Base-by-base conservation (phyloP, 2,329 filamentous ascomycete species). In the Monosporascus cannonballus region DNA sequence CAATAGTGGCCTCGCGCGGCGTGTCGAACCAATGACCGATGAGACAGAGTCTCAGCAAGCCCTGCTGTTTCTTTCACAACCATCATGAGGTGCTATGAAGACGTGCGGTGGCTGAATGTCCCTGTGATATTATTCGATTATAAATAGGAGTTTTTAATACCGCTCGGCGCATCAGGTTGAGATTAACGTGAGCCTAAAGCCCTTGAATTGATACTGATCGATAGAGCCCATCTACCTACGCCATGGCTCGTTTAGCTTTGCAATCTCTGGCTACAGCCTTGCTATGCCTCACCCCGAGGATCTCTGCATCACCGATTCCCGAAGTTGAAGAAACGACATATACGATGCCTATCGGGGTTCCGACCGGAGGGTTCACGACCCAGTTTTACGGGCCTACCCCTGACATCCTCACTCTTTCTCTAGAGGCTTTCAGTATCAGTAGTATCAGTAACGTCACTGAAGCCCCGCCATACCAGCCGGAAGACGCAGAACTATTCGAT, bases 331-430 rank as follows among this genome's bases (percentile, higher is more conserved):
- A 37, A 17, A 45, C 22, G 17, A 41, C 8, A 22, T 49, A 22
- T 36, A 52, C 46, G 6, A 25, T 11, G 8, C 51, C 51, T 42
- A 48, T 52, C 25, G 51, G 51, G 7, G 17, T 52, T 18, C 51
- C 51, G 15, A 15, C 30, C 4, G 37, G 11, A n/a, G 42, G 42
- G 14, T 27, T 46, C 20, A 46, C 22, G 14, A 46, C 11, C 5
- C 42, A 25, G 22, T 46, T 46, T 24, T 46, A 46, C 25, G 42
- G 42, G 22, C 42, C 42, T 8, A 46, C 4, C 22, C 51, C 51
- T 17, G 24, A 49, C n/a, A 20, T 52, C 14, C 8, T 48, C 46
- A 48, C 37, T 7, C 51, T 52, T 20, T 44, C 51, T 18, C 18
- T 24, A 24, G 51, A 48, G 9, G 4, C 7, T n/a, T 20, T 49